Evolutionary conservation across 2,329 filamentous ascomycete species (phyloP), one percentile per base, ranked within the genome.

Genomic region (Ophiostoma triangulosporum): DNA sequence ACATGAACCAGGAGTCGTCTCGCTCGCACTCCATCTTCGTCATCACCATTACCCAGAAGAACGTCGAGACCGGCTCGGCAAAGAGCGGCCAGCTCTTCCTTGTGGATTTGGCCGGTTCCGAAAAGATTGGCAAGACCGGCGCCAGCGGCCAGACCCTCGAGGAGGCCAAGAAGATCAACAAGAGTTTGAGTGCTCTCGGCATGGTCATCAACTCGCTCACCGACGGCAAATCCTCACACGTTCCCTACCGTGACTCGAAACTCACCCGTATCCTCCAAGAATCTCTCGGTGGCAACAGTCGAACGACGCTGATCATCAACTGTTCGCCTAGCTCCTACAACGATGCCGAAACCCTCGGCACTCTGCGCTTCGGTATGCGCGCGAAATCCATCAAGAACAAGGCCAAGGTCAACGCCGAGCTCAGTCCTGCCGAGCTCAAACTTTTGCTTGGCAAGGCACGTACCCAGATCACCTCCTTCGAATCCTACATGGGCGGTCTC

Each of bases 301-400:
- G 91, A 62, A 98, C 93, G n/a, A 96, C 93, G 0, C 77, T 98
- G 57, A 96, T 98, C 64, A 94, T 98, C 75, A 97, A 97, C 69
- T 96, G 90, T 68, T 97, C 93, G n/a, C 93, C 93, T 1, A 95
- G 88, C 71, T 95, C 88, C 66, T 97, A 97, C 74, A 97, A 98
- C 73, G 91, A 96, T 70, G 81, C 84, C 53, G 93, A 98, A 72
- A 97, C 93, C 0, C 72, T 97, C 49, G 85, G 89, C 60, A 98
- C 93, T 1, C 72, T 98, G 57, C 81, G 90, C 46, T 98, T 97
- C 65, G 93, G 93, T 73, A 94, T 93, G 70, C 78, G 93, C 66
- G 93, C 93, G 55, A 98, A 98, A 75, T 87, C 88, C 0, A 98
- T 98, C 74, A 96, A 97, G 84, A 97, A 97, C 75, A 97, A 97